Percentiles rank a stretch among this genome's conserved stretches.
Conservation (phyloP, 1,284 basidiomycete species). For the Pyrrhoderma lamaoense region DNA sequence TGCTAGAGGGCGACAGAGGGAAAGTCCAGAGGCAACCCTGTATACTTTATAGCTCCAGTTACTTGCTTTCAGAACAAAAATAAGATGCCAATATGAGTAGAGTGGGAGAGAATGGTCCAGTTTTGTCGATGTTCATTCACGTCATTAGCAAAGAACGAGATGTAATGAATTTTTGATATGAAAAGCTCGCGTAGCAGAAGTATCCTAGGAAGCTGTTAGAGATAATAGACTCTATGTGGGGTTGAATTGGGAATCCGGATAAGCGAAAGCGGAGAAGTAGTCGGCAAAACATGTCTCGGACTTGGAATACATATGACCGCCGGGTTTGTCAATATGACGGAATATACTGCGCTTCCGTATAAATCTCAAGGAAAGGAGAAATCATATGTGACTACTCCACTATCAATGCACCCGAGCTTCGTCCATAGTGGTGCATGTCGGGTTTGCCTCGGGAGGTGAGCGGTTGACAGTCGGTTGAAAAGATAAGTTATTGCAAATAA, state of each 20-base stretch:
- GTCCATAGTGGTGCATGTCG: slow-evolving; percentile 8
- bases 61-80: too few relatives aligned
- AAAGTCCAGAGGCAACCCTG: neutral
- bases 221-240: neutral
- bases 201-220: too few relatives aligned
- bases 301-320: neutral
- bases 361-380: neutral
- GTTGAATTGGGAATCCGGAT: slow-evolving; percentile 1
- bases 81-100: too few relatives aligned
- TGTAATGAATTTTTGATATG: neutral
- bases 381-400: too few relatives aligned
- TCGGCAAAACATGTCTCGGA: slow-evolving; percentile 13
- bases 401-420: slow-evolving; percentile 12
- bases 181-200: too few relatives aligned
- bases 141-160: neutral
- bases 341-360: neutral
- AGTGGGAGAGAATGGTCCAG: slow-evolving; percentile 2
- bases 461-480: slow-evolving; percentile 16
- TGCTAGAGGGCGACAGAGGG: neutral
- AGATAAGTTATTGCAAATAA: too few relatives aligned
- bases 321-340: neutral
- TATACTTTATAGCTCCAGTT: neutral
- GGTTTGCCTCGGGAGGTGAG: slow-evolving; percentile 16
- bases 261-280: slow-evolving; percentile 7
- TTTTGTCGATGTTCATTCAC: slow-evolving; percentile 4